phyloP scores from a whole-genome alignment of 2,329 filamentous ascomycete species.

The Ascochyta fabae region DNA sequence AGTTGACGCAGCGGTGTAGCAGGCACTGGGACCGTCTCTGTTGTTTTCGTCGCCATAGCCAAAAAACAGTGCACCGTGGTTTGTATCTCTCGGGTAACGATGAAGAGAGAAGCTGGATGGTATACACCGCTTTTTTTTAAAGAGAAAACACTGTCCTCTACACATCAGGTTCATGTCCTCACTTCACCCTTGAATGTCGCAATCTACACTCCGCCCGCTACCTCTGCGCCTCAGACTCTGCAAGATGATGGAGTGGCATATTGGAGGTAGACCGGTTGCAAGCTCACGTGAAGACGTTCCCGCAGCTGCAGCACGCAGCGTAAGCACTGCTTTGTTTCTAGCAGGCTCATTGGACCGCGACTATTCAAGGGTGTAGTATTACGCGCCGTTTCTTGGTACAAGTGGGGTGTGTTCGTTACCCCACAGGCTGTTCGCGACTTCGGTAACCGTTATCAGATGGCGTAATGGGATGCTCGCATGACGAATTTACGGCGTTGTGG shows the following conservation, averaged over 20 bases:
- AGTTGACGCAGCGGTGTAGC: conserved; percentile 14
- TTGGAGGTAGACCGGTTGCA: not conserved
- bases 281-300: not conserved
- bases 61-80: not conserved
- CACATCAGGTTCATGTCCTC: not conserved
- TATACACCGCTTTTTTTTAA: not conserved
- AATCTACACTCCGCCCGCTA: not conserved
- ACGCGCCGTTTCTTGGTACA: not conserved
- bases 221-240: not conserved
- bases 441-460: conserved; percentile 26
- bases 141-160: not conserved
- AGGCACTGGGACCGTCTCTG: conserved; percentile 15
- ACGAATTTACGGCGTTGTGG: conserved; percentile 19
- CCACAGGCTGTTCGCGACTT: conserved; percentile 9
- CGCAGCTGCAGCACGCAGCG: not conserved
- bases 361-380: not conserved
- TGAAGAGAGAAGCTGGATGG: not conserved
- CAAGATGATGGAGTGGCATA: not conserved
- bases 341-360: conserved; percentile 1
- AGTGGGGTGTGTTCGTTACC: conserved; percentile 9
- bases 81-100: not conserved
- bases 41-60: conserved; percentile 31
- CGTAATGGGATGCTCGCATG: conserved; percentile 30
- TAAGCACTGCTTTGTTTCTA: not conserved
- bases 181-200: conserved; percentile 2